These are phyloP conservation scores for Diaporthe australafricana DNA, from an alignment of 2,329 filamentous ascomycete genomes.

Conservation along the genomic window DNA sequence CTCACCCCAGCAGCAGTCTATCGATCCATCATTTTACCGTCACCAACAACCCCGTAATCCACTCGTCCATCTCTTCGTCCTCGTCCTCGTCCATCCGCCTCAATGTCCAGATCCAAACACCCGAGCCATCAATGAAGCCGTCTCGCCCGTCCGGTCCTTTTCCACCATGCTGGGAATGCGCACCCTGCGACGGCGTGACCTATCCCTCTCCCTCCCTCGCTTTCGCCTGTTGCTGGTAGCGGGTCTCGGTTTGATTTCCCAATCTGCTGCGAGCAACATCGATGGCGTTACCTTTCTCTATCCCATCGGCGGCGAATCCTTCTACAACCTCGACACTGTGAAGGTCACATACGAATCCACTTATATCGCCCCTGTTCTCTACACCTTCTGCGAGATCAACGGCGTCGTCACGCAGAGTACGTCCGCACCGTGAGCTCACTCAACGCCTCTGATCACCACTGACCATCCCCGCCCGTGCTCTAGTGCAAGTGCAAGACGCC, in stretches of 20 bases:
- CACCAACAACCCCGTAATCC: background rate
- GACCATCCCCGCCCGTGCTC: background rate
- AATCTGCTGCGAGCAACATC: conserved; percentile 6
- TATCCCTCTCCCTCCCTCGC: background rate
- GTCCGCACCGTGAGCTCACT: background rate
- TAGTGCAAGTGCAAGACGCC: conserved; percentile 28
- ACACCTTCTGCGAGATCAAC: conserved; percentile 29
- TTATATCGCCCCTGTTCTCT: conserved; percentile 19
- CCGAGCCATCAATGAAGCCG: conserved; percentile 26
- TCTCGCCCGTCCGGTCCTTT: conserved; percentile 18
- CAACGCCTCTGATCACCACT: background rate
- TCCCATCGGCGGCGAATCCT: conserved; percentile 29
- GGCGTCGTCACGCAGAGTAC: conserved; percentile 26
- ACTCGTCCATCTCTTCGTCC: background rate
- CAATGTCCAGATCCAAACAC: background rate
- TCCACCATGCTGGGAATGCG: conserved; percentile 32
- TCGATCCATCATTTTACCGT: background rate
- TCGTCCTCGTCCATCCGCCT: background rate
- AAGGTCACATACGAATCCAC: conserved; percentile 30
- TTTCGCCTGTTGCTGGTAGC: conserved; percentile 1
- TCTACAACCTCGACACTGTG: conserved; percentile 19
- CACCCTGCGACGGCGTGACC: conserved; percentile 9
- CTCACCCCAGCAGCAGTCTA: background rate
- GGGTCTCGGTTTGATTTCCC: conserved; percentile 5
- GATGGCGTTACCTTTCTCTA: conserved; percentile 18